Evolutionary conservation across 2,329 filamentous ascomycete genomes (phyloP), one percentile per base, ranked within the genome.

Genomic region (Apiospora koreana): DNA sequence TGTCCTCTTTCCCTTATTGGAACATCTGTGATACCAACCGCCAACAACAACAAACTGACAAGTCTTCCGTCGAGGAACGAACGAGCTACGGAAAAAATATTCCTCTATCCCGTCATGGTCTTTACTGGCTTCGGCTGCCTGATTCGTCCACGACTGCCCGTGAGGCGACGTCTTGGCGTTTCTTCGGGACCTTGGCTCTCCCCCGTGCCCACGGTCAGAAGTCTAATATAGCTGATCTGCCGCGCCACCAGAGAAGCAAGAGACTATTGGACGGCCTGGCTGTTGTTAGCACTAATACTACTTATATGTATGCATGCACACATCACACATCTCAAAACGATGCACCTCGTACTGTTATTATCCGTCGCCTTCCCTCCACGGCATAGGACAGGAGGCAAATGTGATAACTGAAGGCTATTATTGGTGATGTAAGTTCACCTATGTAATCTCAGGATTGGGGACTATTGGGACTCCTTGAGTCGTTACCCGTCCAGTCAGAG

Each of bases 191-290:
- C 28, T n/a, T 31, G 28, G 31, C 54, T 31, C 31, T 8, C 28
- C 8, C 46, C n/a, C 45, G 3, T 6, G 21, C 18, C 16, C 18
- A 62, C 21, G 31, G 54, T 62, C 18, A 38, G 54, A 62, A 38
- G 54, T 62, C 54, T 62, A 62, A 38, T 62, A 62, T 62, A 62
- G 54, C 54, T 66, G 65, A 45, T 66, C 65, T 25, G 65, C 65
- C 14, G n/a, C 25, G 25, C 18, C 25, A 62, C 18, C 25, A 62
- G 25, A 18, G 41, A 50, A 18, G 48, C 25, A 28, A 6, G 14
- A 28, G 48, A 23, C 45, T 50, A 50, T 25, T 25, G 46, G 46
- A n/a, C n/a, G n/a, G n/a, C n/a, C n/a, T n/a, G n/a, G n/a, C n/a
- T n/a, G n/a, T n/a, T n/a, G n/a, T n/a, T n/a, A n/a, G n/a, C 31